Conservation (phyloP, 306 rosid species). For the Citrullus colocynthis region DNA sequence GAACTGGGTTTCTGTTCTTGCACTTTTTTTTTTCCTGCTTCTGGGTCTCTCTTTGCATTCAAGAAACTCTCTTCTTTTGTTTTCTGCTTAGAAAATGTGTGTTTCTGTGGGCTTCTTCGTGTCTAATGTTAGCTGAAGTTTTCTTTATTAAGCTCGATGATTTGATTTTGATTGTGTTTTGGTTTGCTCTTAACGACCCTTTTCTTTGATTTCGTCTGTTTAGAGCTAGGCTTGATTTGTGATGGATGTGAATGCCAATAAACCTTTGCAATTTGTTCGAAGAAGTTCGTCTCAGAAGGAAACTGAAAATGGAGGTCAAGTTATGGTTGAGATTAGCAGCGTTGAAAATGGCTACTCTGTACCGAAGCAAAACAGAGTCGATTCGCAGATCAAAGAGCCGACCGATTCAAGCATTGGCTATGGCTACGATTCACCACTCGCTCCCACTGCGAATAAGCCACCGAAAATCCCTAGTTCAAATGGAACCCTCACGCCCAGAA, state of each 20-base stretch:
- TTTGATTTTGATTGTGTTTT: neutral
- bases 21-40: neutral
- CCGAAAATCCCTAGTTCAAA: slow-evolving; percentile 32
- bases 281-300: slow-evolving; percentile 44
- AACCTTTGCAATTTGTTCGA: slow-evolving; percentile 20
- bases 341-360: slow-evolving; percentile 14
- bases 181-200: neutral
- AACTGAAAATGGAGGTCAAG: slow-evolving; percentile 26
- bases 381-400: slow-evolving; percentile 11
- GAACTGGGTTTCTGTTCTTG: neutral
- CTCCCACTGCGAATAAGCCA: slow-evolving; percentile 44
- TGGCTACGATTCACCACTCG: slow-evolving; percentile 11
- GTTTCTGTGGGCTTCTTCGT: neutral
- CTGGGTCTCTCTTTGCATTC: neutral
- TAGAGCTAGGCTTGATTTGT: neutral
- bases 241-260: neutral
- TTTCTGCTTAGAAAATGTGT: neutral
- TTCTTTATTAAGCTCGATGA: neutral
- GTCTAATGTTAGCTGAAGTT: neutral
- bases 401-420: slow-evolving; percentile 3
- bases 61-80: neutral
- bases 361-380: slow-evolving; percentile 13
- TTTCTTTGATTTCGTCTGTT: neutral
- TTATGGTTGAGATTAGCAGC: slow-evolving; percentile 29
- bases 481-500: slow-evolving; percentile 26